Percentiles rank a stretch among this genome's conserved stretches.
These are phyloP conservation scores for Capniomyces stellatus DNA, from an alignment of 371 early-diverging fungal species.

Conservation along the genomic window DNA sequence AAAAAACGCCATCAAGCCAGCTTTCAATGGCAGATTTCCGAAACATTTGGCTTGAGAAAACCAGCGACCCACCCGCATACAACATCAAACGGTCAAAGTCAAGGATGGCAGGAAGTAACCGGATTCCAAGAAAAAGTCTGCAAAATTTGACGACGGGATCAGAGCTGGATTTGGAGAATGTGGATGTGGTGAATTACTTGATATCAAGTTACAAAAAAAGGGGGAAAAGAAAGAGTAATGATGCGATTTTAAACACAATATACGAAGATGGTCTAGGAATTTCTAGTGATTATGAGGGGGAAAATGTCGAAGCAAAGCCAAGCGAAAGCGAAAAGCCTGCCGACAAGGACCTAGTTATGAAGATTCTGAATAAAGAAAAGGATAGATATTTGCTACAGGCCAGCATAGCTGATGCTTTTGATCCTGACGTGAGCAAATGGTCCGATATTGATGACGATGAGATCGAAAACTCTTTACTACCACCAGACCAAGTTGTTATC, in stretches of 20 bases:
- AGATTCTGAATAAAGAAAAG: not conserved
- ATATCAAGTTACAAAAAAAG: not conserved
- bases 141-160: not conserved
- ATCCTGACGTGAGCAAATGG: slow-evolving; percentile 24
- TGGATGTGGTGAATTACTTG: not conserved
- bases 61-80: slow-evolving; percentile 83
- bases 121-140: not conserved
- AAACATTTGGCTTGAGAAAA: slow-evolving; percentile 69
- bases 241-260: not conserved
- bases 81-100: slow-evolving; percentile 24
- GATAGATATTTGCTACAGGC: not conserved
- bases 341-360: not conserved
- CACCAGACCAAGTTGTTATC: slow-evolving; percentile 48
- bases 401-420: slow-evolving; percentile 6
- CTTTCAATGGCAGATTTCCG: slow-evolving; percentile 83
- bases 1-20: slow-evolving; percentile 65
- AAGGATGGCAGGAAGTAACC: slow-evolving; percentile 14
- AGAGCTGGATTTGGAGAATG: not conserved
- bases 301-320: not conserved
- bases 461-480: slow-evolving; percentile 45
- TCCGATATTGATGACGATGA: slow-evolving; percentile 65
- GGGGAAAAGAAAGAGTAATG: not conserved
- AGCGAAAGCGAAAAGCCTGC: not conserved
- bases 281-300: not conserved
- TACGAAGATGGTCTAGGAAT: not conserved